phyloP scores from a whole-genome alignment of 495 filamentous ascomycete genomes.

The Neurospora intermedia region DNA sequence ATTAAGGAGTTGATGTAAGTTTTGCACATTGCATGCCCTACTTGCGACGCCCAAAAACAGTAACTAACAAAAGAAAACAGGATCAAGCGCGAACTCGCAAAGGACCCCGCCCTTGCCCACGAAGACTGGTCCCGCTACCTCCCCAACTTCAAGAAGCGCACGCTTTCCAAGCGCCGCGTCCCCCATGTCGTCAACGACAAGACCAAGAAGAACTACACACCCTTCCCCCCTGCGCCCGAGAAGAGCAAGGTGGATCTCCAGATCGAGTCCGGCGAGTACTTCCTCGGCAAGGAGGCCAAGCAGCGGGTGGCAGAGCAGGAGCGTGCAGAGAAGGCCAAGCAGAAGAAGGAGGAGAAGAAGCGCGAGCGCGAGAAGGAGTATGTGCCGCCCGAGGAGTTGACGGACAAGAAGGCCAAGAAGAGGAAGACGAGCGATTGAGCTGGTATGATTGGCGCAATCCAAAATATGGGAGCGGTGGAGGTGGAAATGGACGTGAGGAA shows the following conservation, averaged over 20 bases:
- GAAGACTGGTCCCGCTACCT: constrained; percentile 96
- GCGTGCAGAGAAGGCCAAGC: constrained; percentile 66
- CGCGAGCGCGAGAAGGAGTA: constrained; percentile 75
- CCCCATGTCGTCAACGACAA: constrained; percentile 89
- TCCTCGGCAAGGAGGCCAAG: constrained; percentile 83
- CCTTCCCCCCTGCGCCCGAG: constrained; percentile 51
- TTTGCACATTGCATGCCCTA: background rate
- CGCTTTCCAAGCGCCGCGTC: constrained; percentile 68
- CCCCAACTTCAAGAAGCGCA: constrained; percentile 96
- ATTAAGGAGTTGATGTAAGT: constrained; percentile 85
- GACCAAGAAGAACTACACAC: constrained; percentile 86
- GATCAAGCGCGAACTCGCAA: constrained; percentile 97
- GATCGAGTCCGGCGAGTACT: constrained; percentile 97
- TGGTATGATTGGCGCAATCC: background rate
- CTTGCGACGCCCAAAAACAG: background rate
- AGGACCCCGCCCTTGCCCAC: constrained; percentile 75
- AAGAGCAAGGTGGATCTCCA: constrained; percentile 94
- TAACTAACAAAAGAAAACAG: constrained; percentile 9
- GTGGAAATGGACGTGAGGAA: background rate
- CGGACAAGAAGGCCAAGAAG: constrained; percentile 50
- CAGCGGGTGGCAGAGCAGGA: constrained; percentile 71
- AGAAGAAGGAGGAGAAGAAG: constrained; percentile 83
- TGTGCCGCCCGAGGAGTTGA: constrained; percentile 68
- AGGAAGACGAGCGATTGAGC: constrained; percentile 40
- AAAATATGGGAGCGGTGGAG: background rate